Percentiles rank a stretch among this genome's conserved stretches.
Evolutionary conservation across 805 yeast genomes (phyloP).

Genomic region (Dipodascus albidus): DNA sequence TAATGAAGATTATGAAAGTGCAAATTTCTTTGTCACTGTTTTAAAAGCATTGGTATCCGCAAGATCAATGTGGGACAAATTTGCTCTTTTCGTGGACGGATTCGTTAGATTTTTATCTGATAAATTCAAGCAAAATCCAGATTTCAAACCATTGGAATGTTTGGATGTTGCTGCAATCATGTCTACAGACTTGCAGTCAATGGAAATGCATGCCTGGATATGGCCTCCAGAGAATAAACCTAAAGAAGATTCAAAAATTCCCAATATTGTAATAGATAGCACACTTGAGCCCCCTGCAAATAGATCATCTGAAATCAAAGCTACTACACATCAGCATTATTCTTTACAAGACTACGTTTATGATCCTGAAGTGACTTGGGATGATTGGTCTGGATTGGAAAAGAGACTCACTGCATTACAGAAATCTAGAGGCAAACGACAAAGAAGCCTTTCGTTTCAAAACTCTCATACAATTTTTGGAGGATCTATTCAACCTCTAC

Average conservation of each 20-base stretch:
- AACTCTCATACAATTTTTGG: not conserved
- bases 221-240: constrained; percentile 4
- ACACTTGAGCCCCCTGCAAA: too few relatives aligned
- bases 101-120: constrained; percentile 5
- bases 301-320: not conserved
- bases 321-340: not conserved
- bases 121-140: not conserved
- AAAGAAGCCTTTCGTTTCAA: not conserved
- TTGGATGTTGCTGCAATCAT: constrained; percentile 11
- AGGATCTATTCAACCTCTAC: not conserved
- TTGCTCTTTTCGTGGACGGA: constrained; percentile 10
- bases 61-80: constrained; percentile 3
- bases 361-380: not conserved
- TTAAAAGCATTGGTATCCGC: constrained; percentile 5
- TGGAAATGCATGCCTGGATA: constrained; percentile 10
- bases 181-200: constrained; percentile 10
- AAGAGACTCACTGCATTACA: not conserved
- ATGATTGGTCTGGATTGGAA: not conserved
- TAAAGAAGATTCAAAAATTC: not conserved
- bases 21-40: constrained; percentile 6
- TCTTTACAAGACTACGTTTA: not conserved
- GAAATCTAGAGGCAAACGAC: not conserved
- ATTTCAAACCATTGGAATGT: constrained; percentile 6
- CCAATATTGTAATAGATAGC: not conserved
- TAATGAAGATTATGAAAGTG: constrained; percentile 8